Evolutionary conservation across 495 filamentous ascomycete genomes (phyloP).

Genomic region (Aspergillus baeticus): DNA sequence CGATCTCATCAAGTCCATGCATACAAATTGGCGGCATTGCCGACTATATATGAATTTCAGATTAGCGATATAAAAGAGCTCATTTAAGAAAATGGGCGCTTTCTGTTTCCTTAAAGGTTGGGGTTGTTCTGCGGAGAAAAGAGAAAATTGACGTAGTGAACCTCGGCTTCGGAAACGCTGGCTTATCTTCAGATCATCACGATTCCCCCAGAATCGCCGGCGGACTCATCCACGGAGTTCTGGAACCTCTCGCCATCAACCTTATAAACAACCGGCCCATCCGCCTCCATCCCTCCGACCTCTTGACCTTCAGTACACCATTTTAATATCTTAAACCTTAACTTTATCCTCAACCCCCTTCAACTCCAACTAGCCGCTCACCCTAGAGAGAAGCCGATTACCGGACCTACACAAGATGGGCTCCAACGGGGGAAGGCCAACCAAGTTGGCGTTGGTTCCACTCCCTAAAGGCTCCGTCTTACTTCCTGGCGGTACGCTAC

Average conservation of each 20-base stretch:
- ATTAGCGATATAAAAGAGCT: too few relatives aligned
- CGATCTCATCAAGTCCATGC: background rate
- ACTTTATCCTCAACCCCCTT: background rate
- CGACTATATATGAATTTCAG: too few relatives aligned
- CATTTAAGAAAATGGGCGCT: too few relatives aligned
- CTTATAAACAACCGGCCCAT: constrained; percentile 14
- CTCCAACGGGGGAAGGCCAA: constrained; percentile 42
- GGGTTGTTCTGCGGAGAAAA: background rate
- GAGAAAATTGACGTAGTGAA: constrained; percentile 21
- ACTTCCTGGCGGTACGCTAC: constrained; percentile 74
- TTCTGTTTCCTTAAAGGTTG: too few relatives aligned
- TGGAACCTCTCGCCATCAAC: constrained; percentile 27
- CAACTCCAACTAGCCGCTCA: constrained; percentile 11
- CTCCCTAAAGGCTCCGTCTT: constrained; percentile 73
- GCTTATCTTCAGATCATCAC: constrained; percentile 31
- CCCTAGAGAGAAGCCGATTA: constrained; percentile 12
- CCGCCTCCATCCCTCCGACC: constrained; percentile 8
- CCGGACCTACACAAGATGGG: constrained; percentile 31
- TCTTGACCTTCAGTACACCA: background rate
- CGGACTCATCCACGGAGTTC: constrained; percentile 28
- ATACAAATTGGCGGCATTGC: background rate
- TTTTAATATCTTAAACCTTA: background rate
- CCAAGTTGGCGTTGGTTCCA: constrained; percentile 70
- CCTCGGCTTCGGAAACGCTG: constrained; percentile 42
- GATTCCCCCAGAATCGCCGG: constrained; percentile 33